Conservation (phyloP, 805 yeast species). For the Grigorovia yakushimaensis region DNA sequence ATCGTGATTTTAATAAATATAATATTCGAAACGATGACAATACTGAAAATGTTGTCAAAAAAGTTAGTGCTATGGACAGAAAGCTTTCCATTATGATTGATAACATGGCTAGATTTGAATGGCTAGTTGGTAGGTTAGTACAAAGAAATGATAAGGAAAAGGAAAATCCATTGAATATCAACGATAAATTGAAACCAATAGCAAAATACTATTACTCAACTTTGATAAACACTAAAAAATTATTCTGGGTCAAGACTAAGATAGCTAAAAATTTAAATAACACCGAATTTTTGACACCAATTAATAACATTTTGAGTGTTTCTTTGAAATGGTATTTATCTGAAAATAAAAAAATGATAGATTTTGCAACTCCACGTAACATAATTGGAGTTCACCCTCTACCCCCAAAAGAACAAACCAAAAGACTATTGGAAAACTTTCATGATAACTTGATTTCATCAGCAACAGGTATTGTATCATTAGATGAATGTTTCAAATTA, state of each 20-base stretch:
- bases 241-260: slow-evolving; percentile 16
- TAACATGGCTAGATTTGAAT: slow-evolving; percentile 15
- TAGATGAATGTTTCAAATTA: slow-evolving; percentile 13
- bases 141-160: slow-evolving; percentile 4
- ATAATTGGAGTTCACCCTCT: slow-evolving; percentile 11
- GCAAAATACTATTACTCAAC: slow-evolving; percentile 14
- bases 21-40: not conserved
- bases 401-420: slow-evolving; percentile 20
- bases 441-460: slow-evolving; percentile 11
- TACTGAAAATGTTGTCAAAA: slow-evolving; percentile 1
- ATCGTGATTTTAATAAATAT: not conserved
- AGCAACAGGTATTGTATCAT: slow-evolving; percentile 12
- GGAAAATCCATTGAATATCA: not conserved
- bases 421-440: slow-evolving; percentile 16
- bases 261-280: slow-evolving; percentile 6
- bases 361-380: slow-evolving; percentile 17
- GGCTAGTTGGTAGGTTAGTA: slow-evolving; percentile 11
- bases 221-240: slow-evolving; percentile 16
- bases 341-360: slow-evolving; percentile 17
- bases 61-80: slow-evolving; percentile 15
- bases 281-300: slow-evolving; percentile 12
- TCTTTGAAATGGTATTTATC: slow-evolving; percentile 21
- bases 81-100: slow-evolving; percentile 18
- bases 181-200: slow-evolving; percentile 1
- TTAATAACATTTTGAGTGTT: slow-evolving; percentile 11